Evolutionary conservation across 805 yeast genomes (phyloP).

Genomic region (Candida maris): DNA sequence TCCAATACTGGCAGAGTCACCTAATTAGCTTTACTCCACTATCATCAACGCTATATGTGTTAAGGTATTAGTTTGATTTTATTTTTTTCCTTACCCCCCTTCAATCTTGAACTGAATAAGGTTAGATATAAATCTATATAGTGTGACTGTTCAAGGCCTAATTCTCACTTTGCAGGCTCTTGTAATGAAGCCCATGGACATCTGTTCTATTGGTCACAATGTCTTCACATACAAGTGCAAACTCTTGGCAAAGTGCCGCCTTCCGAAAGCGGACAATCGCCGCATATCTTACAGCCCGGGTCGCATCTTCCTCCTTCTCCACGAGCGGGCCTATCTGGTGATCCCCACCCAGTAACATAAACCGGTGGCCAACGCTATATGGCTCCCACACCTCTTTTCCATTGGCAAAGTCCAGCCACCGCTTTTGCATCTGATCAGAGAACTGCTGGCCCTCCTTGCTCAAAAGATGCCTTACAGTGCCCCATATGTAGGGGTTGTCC

Average conservation of each 20-base stretch:
- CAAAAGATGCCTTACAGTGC: slow-evolving; percentile 7
- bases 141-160: too few species aligned
- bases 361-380: not conserved
- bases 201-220: slow-evolving; percentile 2
- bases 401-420: slow-evolving; percentile 9
- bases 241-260: slow-evolving; percentile 10
- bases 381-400: slow-evolving; percentile 5
- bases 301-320: slow-evolving; percentile 6
- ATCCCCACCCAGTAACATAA: slow-evolving; percentile 8
- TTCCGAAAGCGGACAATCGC: slow-evolving; percentile 10
- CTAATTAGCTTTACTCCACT: too few species aligned
- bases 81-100: too few species aligned
- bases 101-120: too few species aligned
- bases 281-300: slow-evolving; percentile 8
- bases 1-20: too few species aligned
- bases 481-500: slow-evolving; percentile 8
- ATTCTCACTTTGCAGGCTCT: too few species aligned
- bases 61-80: too few species aligned
- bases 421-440: slow-evolving; percentile 6
- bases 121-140: too few species aligned
- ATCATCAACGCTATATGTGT: too few species aligned
- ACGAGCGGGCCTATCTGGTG: slow-evolving; percentile 7
- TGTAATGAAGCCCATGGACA: too few species aligned
- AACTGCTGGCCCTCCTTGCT: slow-evolving; percentile 6
- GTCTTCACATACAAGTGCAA: slow-evolving; percentile 8